phyloP scores from a whole-genome alignment of 1,139 yeast genomes.

The Pichia inconspicua region DNA sequence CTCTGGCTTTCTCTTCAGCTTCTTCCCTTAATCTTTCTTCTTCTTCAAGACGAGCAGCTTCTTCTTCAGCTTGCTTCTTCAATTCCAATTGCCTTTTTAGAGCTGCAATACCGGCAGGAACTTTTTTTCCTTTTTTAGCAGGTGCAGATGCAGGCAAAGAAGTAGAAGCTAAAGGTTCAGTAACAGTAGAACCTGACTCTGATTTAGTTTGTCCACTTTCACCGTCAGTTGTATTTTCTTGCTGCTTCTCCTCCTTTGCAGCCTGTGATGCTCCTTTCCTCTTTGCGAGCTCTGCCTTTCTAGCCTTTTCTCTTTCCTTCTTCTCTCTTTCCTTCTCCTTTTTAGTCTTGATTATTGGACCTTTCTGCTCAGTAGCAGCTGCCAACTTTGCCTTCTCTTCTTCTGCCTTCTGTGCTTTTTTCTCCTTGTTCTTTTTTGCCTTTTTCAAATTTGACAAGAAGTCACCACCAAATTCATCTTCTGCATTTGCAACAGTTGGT shows the following conservation, averaged over 20 bases:
- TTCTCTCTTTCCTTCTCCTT: constrained; percentile 96
- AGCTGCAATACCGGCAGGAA: constrained; percentile 74
- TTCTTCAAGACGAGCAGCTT: constrained; percentile 53
- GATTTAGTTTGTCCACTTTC: constrained; percentile 2
- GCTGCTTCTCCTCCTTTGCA: constrained; percentile 12
- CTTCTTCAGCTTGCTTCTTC: constrained; percentile 77
- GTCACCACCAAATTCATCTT: constrained; percentile 49
- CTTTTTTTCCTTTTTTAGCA: constrained; percentile 45
- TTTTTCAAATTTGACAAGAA: constrained; percentile 77
- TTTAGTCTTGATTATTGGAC: constrained; percentile 76
- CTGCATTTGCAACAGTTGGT: constrained; percentile 32
- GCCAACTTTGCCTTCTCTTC: constrained; percentile 31
- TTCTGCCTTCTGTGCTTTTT: constrained; percentile 27
- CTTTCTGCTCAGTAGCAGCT: constrained; percentile 34
- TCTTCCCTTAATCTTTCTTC: constrained; percentile 51
- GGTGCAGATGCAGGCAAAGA: constrained; percentile 17
- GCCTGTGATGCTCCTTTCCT: constrained; percentile 72
- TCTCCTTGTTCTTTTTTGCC: constrained; percentile 57
- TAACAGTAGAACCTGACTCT: constrained; percentile 15
- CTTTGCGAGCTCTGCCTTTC: constrained; percentile 85
- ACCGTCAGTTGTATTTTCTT: constrained; percentile 12
- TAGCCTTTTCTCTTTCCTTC: constrained; percentile 93
- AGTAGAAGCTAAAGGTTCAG: constrained; percentile 17
- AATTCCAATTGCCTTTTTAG: constrained; percentile 79
- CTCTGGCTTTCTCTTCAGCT: constrained; percentile 46